Conservation (phyloP, 2,329 filamentous ascomycete species). For the Aquanectria penicillioides region DNA sequence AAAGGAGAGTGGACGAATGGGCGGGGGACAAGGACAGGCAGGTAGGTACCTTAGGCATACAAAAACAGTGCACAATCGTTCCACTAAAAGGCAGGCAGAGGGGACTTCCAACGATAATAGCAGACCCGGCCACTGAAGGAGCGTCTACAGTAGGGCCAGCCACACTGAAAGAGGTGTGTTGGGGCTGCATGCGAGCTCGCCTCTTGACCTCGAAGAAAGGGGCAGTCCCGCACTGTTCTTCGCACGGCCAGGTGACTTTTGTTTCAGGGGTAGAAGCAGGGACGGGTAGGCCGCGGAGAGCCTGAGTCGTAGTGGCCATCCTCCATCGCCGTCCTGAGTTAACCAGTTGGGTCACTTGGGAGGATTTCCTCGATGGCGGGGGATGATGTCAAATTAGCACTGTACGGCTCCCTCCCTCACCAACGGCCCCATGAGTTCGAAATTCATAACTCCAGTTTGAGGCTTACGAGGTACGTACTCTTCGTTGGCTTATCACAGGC, state of each 20-base stretch:
- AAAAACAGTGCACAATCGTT: not conserved
- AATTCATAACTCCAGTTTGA: constrained; percentile 5
- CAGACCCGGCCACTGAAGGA: not conserved
- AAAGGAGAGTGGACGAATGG: constrained; percentile 19
- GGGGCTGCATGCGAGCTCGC: too few species aligned
- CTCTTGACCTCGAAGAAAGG: not conserved
- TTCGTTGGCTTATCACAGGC: not conserved
- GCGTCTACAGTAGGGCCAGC: not conserved
- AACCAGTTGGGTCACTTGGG: not conserved
- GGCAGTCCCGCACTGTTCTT: constrained; percentile 5
- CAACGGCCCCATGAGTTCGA: constrained; percentile 4
- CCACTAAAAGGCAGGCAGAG: not conserved
- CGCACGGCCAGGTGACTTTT: not conserved
- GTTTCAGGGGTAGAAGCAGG: constrained; percentile 13
- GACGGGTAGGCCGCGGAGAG: too few species aligned
- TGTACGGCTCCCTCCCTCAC: constrained; percentile 30
- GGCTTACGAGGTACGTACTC: constrained; percentile 19
- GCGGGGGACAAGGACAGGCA: not conserved
- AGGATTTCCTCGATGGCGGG: not conserved
- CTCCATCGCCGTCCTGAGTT: too few species aligned
- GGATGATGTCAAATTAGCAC: constrained; percentile 18
- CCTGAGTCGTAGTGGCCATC: too few species aligned
- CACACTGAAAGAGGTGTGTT: constrained; percentile 3
- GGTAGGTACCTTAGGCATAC: constrained; percentile 21
- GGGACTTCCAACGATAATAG: not conserved